A percentile compares a stretch with the other conserved stretches of the same genome.
These are phyloP conservation scores for Eurotiales sp. DNA, from an alignment of 2,329 filamentous ascomycete genomes.

Conservation along the genomic window DNA sequence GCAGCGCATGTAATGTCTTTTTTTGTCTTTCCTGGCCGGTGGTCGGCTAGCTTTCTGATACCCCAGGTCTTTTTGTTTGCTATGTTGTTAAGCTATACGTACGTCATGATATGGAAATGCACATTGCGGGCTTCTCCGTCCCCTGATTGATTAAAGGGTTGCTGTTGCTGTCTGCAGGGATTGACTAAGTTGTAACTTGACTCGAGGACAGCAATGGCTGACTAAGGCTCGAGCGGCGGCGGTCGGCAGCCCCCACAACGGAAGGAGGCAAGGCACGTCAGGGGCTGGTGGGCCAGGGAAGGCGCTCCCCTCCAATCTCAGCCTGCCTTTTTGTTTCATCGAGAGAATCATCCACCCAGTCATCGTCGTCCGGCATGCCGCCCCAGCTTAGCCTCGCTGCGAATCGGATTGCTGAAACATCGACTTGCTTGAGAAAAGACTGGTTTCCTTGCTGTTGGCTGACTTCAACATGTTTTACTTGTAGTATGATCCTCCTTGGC, in stretches of 20 bases:
- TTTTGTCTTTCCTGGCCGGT: slow-evolving; percentile 9
- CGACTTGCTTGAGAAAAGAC: background rate
- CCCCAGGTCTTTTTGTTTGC: slow-evolving; percentile 12
- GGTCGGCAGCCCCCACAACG: too few species aligned
- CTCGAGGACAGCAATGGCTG: too few species aligned
- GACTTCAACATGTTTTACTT: background rate
- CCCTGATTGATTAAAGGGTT: too few species aligned
- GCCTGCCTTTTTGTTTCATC: slow-evolving; percentile 3
- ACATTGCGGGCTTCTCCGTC: background rate
- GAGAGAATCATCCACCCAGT: slow-evolving; percentile 1
- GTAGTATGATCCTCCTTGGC: background rate
- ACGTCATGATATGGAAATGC: background rate
- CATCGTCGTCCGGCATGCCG: background rate
- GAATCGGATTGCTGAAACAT: background rate
- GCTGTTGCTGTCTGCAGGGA: background rate
- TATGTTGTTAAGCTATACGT: background rate
- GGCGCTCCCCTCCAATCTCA: background rate
- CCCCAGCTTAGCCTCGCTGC: background rate
- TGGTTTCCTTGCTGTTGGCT: background rate
- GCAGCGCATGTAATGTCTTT: background rate
- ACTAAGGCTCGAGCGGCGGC: too few species aligned
- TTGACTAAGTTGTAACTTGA: too few species aligned
- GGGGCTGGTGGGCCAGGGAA: too few species aligned
- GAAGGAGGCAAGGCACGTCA: background rate
- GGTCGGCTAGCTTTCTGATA: slow-evolving; percentile 16